phyloP scores from a whole-genome alignment of 2,329 filamentous ascomycete species.

The Colletotrichum sp. region DNA sequence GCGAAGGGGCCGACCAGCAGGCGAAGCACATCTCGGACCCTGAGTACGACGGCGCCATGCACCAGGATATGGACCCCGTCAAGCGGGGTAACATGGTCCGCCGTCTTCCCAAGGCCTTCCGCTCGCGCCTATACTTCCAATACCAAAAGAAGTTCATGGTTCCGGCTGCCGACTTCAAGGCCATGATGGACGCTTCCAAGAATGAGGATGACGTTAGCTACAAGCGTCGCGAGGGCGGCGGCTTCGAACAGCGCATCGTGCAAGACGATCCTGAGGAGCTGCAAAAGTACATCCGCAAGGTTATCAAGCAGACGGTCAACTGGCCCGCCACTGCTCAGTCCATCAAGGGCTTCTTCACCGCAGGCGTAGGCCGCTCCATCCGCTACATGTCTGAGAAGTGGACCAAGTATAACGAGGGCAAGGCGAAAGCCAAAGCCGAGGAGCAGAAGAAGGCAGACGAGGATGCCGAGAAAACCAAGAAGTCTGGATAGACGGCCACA shows the following conservation, averaged over 20 bases:
- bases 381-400: conserved; percentile 86
- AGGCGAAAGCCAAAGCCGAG: conserved; percentile 28
- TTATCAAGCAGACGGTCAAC: conserved; percentile 85
- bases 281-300: conserved; percentile 71
- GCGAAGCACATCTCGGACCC: conserved; percentile 55
- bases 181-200: conserved; percentile 79
- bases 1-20: conserved; percentile 59
- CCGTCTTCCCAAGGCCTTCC: conserved; percentile 84
- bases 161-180: conserved; percentile 80
- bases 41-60: conserved; percentile 69
- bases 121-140: conserved; percentile 89
- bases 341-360: conserved; percentile 82
- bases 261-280: conserved; percentile 70
- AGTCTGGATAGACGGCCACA: neutral
- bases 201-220: conserved; percentile 73
- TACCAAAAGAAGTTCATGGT: conserved; percentile 93
- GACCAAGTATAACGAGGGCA: conserved; percentile 63
- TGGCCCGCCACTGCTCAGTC: conserved; percentile 94
- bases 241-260: conserved; percentile 87
- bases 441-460: conserved; percentile 25
- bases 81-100: conserved; percentile 97
- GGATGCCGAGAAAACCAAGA: neutral
- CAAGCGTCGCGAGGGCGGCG: conserved; percentile 76
- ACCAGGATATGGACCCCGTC: conserved; percentile 91
- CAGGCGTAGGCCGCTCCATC: conserved; percentile 72